Base-by-base conservation (phyloP, 2,329 filamentous ascomycete species). In the Penicillium sp. region DNA sequence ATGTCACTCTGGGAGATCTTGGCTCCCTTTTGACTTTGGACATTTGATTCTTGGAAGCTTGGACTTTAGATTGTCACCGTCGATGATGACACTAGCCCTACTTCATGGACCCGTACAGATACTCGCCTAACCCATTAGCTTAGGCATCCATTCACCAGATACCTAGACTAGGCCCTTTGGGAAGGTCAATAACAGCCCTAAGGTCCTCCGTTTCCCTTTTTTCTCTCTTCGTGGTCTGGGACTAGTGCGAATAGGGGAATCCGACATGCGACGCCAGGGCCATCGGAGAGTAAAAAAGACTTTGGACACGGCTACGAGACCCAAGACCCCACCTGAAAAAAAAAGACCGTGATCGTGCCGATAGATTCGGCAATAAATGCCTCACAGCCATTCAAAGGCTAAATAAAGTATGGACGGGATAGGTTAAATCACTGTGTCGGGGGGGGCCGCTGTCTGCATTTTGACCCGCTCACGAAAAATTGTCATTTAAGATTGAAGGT, bases 391-490 rank as follows among this genome's bases (percentile, higher is more conserved):
- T 42, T 12, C 23, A 12, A 39, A 39, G 43, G 42, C 48, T 51
- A 24, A 45, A 41, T 23, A 28, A 36, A 43, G 44, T 52, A 36
- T 29, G 18, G 29, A 47, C 39, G 2, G 38, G 39, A 38, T 23
- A 43, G 44, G 44, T 34, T 18, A 42, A 42, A 47, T 39, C 34
- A 29, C 48, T 29, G 23, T 24, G 29, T 24, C 42, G 28, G 18
- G 28, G 21, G 26, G 24, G 18, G 18, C 18, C 28, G 48, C 33
- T 38, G 39, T 36, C 24, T 41, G 47, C 36, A 45, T 44, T 38
- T 43, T 44, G 52, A 52, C 51, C 56, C 56, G 53, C 53, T 33
- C 15, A 18, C 18, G 24, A 24, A 53, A 56, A 58, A 56, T 56
- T 58, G 55, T 56, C 42, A 47, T 42, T 10, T 41, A 23, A n/a